Evolutionary conservation across 257 asterid genomes (phyloP).

Genomic region (Fraxinus cuspidata): DNA sequence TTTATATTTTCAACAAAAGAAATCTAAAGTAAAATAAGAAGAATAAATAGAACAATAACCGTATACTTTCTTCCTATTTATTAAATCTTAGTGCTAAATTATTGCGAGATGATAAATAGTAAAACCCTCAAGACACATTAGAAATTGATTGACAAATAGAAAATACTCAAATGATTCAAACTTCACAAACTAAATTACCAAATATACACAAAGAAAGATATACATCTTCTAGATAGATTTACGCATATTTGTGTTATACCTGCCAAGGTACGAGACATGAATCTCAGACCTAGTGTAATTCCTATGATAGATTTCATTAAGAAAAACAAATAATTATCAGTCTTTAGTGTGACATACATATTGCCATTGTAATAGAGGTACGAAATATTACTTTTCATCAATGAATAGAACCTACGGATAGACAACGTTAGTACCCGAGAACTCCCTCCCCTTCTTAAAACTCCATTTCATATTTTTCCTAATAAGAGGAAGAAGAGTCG

Average conservation of each 20-base stretch:
- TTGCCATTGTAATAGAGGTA: too few species aligned
- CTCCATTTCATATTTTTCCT: too few species aligned
- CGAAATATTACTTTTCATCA: too few species aligned
- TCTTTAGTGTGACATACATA: too few species aligned
- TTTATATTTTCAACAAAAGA: background rate
- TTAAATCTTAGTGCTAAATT: background rate
- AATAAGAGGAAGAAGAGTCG: too few species aligned
- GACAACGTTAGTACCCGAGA: too few species aligned
- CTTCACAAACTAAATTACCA: constrained; percentile 14
- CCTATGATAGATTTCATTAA: too few species aligned
- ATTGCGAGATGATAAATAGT: background rate
- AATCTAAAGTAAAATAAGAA: background rate
- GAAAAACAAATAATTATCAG: too few species aligned
- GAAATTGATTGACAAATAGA: constrained; percentile 12
- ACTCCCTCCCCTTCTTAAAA: too few species aligned
- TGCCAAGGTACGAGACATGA: constrained; percentile 80
- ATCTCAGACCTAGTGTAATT: constrained; percentile 54
- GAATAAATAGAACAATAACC: background rate
- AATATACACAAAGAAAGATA: constrained; percentile 1
- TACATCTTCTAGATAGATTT: background rate
- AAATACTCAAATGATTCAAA: constrained; percentile 9
- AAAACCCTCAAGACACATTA: constrained; percentile 27
- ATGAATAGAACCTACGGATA: too few species aligned
- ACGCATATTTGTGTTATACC: constrained; percentile 41
- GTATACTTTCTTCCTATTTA: background rate